phyloP scores from a whole-genome alignment of 2,329 filamentous ascomycete species.

The Nemania sp. region DNA sequence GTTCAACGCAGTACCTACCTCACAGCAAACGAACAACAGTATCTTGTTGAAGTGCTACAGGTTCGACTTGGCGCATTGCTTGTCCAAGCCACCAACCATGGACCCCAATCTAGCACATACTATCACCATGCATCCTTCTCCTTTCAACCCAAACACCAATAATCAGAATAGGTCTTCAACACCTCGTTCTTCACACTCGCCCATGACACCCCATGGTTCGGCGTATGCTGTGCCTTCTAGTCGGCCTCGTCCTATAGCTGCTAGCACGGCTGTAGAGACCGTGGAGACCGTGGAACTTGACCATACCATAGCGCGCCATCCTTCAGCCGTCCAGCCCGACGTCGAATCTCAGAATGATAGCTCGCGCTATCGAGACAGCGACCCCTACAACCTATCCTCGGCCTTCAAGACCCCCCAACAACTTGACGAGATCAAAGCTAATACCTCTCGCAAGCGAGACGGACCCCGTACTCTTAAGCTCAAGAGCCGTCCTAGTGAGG shows the following conservation, averaged over 20 bases:
- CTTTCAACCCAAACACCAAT: conserved; percentile 50
- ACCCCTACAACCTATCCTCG: conserved; percentile 83
- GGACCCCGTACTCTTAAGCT: conserved; percentile 35
- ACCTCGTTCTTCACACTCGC: conserved; percentile 39
- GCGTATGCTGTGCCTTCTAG: conserved; percentile 26
- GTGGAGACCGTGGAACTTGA: conserved; percentile 49
- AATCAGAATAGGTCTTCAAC: conserved; percentile 27
- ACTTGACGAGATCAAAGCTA: conserved; percentile 81
- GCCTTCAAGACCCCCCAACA: conserved; percentile 83
- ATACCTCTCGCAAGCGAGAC: conserved; percentile 81
- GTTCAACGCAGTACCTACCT: too few relatives aligned
- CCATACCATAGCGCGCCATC: conserved; percentile 58
- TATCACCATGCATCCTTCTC: conserved; percentile 59
- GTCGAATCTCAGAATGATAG: conserved; percentile 57
- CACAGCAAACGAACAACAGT: neutral
- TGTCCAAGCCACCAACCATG: conserved; percentile 50
- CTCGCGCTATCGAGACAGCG: conserved; percentile 68
- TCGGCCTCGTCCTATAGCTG: conserved; percentile 49
- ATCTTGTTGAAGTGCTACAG: neutral
- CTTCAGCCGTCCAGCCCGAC: conserved; percentile 54
- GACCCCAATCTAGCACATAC: conserved; percentile 56
- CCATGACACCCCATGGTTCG: conserved; percentile 26
- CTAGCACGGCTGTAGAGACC: conserved; percentile 61
- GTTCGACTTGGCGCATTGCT: neutral
- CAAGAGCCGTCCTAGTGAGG: conserved; percentile 60